Evolutionary conservation across 2,329 filamentous ascomycete species (phyloP).

Genomic region (Harringtonia lauricola): DNA sequence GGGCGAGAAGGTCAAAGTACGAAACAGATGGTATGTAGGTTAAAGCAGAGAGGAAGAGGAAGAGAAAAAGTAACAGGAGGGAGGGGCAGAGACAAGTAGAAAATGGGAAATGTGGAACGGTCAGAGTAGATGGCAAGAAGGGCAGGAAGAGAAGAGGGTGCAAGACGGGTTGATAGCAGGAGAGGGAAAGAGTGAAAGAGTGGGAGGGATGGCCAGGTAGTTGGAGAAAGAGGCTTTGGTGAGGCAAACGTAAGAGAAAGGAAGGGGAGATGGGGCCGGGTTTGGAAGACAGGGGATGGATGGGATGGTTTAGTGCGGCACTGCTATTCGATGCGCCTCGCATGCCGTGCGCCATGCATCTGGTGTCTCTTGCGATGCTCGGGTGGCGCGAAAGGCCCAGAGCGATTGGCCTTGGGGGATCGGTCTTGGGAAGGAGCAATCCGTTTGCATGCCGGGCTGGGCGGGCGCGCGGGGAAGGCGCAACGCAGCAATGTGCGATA

Average conservation of each 20-base stretch:
- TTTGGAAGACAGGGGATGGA: no score
- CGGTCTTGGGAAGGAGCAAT: neutral
- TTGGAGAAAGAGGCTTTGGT: no score
- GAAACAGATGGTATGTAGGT: neutral
- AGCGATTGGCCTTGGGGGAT: no score
- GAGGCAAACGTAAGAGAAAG: neutral
- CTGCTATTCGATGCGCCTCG: no score
- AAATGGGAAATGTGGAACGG: neutral
- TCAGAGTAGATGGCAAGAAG: neutral
- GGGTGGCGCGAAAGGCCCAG: no score
- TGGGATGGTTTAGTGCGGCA: no score
- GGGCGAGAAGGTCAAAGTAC: neutral
- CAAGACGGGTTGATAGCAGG: neutral
- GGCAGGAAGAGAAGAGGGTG: neutral
- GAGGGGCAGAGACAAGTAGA: neutral
- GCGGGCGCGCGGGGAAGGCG: neutral
- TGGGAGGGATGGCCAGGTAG: neutral
- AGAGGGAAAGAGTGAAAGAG: neutral
- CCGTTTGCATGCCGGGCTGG: neutral
- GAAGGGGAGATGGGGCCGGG: neutral
- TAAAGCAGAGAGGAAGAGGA: neutral
- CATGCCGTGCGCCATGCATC: no score
- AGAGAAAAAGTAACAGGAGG: neutral
- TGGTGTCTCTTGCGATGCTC: no score
- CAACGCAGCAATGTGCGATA: neutral